phyloP scores from a whole-genome alignment of 805 yeast genomes.

The Kuraishia capsulata region DNA sequence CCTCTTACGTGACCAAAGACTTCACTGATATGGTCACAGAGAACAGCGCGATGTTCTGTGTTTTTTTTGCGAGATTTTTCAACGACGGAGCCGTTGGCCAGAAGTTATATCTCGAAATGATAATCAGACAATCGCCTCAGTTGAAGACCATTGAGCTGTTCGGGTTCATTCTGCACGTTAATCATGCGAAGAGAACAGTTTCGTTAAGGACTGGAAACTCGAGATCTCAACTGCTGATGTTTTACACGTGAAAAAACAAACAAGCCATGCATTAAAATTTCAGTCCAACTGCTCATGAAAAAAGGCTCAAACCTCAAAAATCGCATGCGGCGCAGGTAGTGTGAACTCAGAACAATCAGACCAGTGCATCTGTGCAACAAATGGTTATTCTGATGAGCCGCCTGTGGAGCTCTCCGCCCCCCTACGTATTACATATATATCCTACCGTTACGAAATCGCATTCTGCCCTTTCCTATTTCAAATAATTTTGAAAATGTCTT shows the following conservation, averaged over 20 bases:
- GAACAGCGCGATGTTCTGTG: conserved; percentile 10
- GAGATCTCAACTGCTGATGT: neutral
- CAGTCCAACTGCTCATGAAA: too few species aligned
- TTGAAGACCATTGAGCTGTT: conserved; percentile 11
- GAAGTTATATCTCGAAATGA: conserved; percentile 1
- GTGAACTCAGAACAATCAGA: too few species aligned
- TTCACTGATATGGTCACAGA: conserved; percentile 11
- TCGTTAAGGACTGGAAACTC: conserved; percentile 1
- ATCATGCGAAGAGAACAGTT: conserved; percentile 9
- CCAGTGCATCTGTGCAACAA: too few species aligned
- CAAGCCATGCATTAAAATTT: neutral
- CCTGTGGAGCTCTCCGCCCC: too few species aligned
- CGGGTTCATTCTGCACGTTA: conserved; percentile 16
- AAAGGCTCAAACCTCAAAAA: too few species aligned
- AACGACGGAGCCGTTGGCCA: conserved; percentile 7
- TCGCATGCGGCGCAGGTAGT: too few species aligned
- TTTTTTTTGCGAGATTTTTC: conserved; percentile 16
- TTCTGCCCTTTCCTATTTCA: too few species aligned
- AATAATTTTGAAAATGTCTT: too few species aligned
- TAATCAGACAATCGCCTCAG: conserved; percentile 2
- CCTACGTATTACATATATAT: too few species aligned
- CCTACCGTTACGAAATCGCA: too few species aligned
- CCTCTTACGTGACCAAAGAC: conserved; percentile 7
- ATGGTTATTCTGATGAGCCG: too few species aligned
- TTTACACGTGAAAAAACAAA: neutral